Percentiles rank a stretch among this genome's conserved stretches.
Evolutionary conservation across 192 early-diverging fungal species (phyloP).

Genomic region (Coemansia erecta): DNA sequence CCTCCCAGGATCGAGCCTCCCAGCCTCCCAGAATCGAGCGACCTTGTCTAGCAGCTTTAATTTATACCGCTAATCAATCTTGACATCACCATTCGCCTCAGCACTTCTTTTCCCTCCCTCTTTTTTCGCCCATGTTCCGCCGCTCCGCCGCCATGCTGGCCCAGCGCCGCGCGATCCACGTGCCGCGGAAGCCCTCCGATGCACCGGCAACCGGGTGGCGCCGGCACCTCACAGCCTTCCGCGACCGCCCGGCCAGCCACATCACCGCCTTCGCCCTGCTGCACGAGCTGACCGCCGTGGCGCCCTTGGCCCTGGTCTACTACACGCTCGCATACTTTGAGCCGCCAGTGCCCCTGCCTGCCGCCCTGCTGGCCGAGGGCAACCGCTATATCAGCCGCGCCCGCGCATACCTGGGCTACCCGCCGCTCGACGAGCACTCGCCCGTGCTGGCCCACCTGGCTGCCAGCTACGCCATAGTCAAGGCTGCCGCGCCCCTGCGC

Average conservation of each 20-base stretch:
- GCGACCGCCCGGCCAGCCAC: conserved; percentile 67
- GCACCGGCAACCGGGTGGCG: conserved; percentile 13
- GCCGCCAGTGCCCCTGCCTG: conserved; percentile 65
- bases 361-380: conserved; percentile 57
- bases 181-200: no score
- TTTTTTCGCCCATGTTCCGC: no score
- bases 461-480: conserved; percentile 79
- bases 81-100: no score
- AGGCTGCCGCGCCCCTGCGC: conserved; percentile 55
- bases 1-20: no score
- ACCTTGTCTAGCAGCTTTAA: no score
- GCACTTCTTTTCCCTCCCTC: no score
- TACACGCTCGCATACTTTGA: conserved; percentile 57
- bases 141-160: no score
- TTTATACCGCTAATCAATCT: no score
- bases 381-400: conserved; percentile 61
- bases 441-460: conserved; percentile 70
- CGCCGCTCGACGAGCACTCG: conserved; percentile 29
- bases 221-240: conserved; percentile 51
- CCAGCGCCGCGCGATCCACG: no score
- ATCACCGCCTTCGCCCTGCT: conserved; percentile 74
- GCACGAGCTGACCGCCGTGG: conserved; percentile 86
- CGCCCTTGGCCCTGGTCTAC: conserved; percentile 75
- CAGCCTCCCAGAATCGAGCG: no score
- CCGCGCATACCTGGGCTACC: conserved; percentile 54